phyloP scores from a whole-genome alignment of 2,329 filamentous ascomycete species.

The Diaporthe sp. region DNA sequence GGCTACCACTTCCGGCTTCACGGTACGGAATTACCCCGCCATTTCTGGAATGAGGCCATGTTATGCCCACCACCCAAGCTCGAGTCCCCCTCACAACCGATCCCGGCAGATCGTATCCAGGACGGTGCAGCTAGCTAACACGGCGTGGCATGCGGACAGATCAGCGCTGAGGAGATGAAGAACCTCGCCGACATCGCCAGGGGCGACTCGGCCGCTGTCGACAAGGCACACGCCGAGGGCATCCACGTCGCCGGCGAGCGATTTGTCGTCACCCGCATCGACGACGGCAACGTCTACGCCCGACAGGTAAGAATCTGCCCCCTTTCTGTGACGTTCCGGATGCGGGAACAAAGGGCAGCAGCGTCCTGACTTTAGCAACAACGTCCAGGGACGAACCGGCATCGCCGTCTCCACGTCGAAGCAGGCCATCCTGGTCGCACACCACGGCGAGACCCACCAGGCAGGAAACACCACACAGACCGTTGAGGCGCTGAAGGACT shows the following conservation, averaged over 20 bases:
- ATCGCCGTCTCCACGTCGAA: constrained; percentile 87
- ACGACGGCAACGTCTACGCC: constrained; percentile 85
- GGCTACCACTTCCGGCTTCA: constrained; percentile 80
- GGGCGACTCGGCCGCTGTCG: constrained; percentile 62
- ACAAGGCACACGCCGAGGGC: constrained; percentile 79
- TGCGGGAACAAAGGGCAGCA: background rate
- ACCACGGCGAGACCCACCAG: constrained; percentile 82
- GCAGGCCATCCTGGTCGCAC: constrained; percentile 89
- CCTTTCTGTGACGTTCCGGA: no score
- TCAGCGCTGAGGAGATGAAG: constrained; percentile 73
- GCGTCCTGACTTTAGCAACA: constrained; percentile 22
- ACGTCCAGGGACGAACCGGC: constrained; percentile 78
- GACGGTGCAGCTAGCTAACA: constrained; percentile 31
- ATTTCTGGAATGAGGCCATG: constrained; percentile 11
- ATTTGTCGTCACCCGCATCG: constrained; percentile 82
- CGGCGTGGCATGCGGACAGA: constrained; percentile 59
- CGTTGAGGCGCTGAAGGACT: constrained; percentile 88
- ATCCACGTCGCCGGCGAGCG: constrained; percentile 82
- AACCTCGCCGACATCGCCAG: constrained; percentile 67
- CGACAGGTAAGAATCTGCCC: constrained; percentile 76
- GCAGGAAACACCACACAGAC: constrained; percentile 83
- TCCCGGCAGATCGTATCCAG: constrained; percentile 47
- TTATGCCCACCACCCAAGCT: background rate
- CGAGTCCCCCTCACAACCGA: background rate
- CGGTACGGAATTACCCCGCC: constrained; percentile 64